These are phyloP conservation scores for Achlya hypogyna DNA, from an alignment of 352 stramenopile genomes.

Conservation along the genomic window DNA sequence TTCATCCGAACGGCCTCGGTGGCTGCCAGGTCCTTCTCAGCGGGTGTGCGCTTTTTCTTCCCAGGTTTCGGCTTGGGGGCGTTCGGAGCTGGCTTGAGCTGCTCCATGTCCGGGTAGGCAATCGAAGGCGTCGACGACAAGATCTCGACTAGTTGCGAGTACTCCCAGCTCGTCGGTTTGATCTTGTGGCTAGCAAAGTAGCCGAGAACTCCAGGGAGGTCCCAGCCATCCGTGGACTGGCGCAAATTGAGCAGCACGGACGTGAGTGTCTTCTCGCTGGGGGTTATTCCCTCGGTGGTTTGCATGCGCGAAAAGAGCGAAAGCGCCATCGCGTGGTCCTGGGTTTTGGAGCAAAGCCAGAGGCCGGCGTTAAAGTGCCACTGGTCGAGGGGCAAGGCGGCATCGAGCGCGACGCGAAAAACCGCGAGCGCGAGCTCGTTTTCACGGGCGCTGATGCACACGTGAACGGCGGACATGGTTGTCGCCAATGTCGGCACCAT, in stretches of 20 bases:
- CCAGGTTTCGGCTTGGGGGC: not conserved
- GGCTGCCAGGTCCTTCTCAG: not conserved
- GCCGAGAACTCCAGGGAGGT: not conserved
- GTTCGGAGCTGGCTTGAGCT: not conserved
- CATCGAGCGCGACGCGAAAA: not conserved
- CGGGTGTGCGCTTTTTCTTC: not conserved
- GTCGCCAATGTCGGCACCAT: not conserved
- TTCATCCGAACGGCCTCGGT: not conserved
- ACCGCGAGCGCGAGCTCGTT: not conserved
- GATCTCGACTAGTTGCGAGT: conserved; percentile 3
- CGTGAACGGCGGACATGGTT: not conserved
- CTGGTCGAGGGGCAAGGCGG: not conserved
- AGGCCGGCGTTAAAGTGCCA: not conserved
- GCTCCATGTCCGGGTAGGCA: not conserved
- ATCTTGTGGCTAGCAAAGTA: not conserved
- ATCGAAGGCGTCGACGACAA: conserved; percentile 3
- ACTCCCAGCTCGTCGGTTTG: conserved; percentile 4
- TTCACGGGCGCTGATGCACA: not conserved
- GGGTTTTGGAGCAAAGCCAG: not conserved
- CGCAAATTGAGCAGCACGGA: not conserved
- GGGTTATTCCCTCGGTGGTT: not conserved
- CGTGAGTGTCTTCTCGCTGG: not conserved
- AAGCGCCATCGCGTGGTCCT: not conserved
- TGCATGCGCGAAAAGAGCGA: not conserved
- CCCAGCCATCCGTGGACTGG: not conserved